Percentiles rank a stretch among this genome's conserved stretches.
phyloP scores from a whole-genome alignment of 352 stramenopile genomes.

The Lagenidium giganteum region DNA sequence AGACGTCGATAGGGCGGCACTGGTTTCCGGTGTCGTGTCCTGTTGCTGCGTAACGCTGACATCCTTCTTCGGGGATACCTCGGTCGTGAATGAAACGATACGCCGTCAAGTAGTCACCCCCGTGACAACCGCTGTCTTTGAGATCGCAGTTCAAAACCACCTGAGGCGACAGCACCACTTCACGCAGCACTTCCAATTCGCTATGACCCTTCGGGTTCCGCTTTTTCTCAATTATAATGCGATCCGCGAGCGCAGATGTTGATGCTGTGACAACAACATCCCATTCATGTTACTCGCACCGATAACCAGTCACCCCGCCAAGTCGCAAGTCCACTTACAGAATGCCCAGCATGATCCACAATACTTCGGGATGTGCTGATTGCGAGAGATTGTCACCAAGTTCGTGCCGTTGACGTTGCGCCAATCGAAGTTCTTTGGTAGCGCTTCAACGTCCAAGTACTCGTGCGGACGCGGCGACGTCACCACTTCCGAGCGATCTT shows the following conservation, averaged over 20 bases:
- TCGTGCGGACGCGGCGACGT: conserved; percentile 62
- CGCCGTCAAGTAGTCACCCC: conserved; percentile 86
- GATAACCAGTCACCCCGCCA: no score
- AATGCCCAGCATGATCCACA: conserved; percentile 89
- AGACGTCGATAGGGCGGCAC: conserved; percentile 87
- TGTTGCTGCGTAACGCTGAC: conserved; percentile 91
- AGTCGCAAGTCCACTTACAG: no score
- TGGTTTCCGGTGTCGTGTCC: conserved; percentile 87
- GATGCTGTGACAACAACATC: conserved; percentile 14
- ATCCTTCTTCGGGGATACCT: conserved; percentile 93
- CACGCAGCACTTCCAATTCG: conserved; percentile 58
- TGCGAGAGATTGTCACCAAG: conserved; percentile 80
- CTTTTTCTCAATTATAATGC: conserved; percentile 79
- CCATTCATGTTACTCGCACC: no score
- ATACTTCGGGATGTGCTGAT: conserved; percentile 86
- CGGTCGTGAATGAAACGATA: conserved; percentile 92
- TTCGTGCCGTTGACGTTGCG: conserved; percentile 76
- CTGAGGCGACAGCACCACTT: conserved; percentile 81
- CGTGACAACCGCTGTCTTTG: conserved; percentile 88
- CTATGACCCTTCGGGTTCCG: conserved; percentile 41
- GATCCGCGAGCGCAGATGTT: conserved; percentile 83
- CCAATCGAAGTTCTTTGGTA: conserved; percentile 95
- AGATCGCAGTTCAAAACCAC: conserved; percentile 88
- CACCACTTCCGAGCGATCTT: conserved; percentile 61
- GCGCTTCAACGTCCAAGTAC: conserved; percentile 44